These are phyloP conservation scores for Nyssa sinensis DNA, from an alignment of 148 eudicot genomes.

Conservation along the genomic window DNA sequence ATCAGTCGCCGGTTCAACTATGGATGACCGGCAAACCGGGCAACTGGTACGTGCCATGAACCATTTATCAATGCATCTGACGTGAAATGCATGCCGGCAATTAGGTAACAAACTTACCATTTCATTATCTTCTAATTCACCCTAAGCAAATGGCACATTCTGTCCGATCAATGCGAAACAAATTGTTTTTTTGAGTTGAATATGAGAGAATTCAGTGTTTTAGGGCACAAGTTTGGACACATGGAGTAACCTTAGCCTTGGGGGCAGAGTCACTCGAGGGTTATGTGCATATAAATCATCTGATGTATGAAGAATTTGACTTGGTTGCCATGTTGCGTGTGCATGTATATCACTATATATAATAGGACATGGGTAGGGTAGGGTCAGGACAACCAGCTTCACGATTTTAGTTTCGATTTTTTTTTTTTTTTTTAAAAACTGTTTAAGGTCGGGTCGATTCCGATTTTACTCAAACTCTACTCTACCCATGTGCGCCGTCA, in stretches of 20 bases:
- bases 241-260: neutral
- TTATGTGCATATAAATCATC: neutral
- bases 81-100: conserved; percentile 58
- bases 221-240: conserved; percentile 17
- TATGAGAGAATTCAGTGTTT: conserved; percentile 40
- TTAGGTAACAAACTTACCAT: conserved; percentile 45
- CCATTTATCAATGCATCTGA: conserved; percentile 63
- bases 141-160: conserved; percentile 56
- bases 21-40: conserved; percentile 48
- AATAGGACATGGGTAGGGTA: no score
- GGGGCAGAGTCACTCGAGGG: neutral
- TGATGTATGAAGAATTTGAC: neutral
- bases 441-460: no score
- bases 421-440: no score
- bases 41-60: conserved; percentile 44
- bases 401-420: no score
- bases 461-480: no score
- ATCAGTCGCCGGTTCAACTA: conserved; percentile 3
- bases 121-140: conserved; percentile 43
- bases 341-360: no score
- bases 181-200: conserved; percentile 14
- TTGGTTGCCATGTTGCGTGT: neutral
- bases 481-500: no score
- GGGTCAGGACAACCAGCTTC: no score
- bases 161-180: conserved; percentile 21